A percentile compares a stretch with the other conserved stretches of the same genome.
These are phyloP conservation scores for Talaromyces amestolkiae DNA, from an alignment of 2,329 filamentous ascomycete genomes.

Conservation along the genomic window DNA sequence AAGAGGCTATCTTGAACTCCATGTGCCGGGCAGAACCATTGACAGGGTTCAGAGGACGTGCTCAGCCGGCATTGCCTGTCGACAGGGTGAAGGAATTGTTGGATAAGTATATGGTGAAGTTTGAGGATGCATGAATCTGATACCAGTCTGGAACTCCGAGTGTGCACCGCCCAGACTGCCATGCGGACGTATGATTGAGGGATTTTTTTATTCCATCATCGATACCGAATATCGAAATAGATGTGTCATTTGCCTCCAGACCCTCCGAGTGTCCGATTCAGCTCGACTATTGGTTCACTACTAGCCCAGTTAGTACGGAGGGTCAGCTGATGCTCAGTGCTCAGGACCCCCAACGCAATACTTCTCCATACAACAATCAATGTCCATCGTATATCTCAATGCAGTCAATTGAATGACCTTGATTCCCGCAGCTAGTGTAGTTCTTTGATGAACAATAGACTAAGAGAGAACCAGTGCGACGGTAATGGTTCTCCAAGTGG, in stretches of 20 bases:
- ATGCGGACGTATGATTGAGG: not conserved
- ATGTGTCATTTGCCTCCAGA: not conserved
- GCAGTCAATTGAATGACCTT: not conserved
- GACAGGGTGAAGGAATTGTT: conserved; percentile 11
- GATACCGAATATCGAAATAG: not conserved
- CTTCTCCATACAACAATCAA: not conserved
- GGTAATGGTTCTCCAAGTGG: conserved; percentile 3
- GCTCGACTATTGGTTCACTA: not conserved
- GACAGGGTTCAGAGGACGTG: conserved; percentile 2
- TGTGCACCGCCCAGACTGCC: not conserved
- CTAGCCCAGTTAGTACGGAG: not conserved
- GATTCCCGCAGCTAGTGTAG: not conserved
- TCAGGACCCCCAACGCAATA: not conserved
- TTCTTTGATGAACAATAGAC: not conserved
- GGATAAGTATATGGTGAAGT: conserved; percentile 10
- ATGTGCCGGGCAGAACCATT: conserved; percentile 5
- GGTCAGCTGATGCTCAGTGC: not conserved
- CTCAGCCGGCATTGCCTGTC: not conserved
- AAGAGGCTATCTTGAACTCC: conserved; percentile 12
- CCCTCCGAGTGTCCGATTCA: not conserved
- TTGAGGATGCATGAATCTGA: conserved; percentile 2
- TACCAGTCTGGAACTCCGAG: not conserved
- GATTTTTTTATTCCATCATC: not conserved
- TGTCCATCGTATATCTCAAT: not conserved
- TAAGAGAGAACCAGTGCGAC: conserved; percentile 2